Base-by-base conservation (phyloP, 179 eudicot genomes). In the Spergularia azorica region DNA sequence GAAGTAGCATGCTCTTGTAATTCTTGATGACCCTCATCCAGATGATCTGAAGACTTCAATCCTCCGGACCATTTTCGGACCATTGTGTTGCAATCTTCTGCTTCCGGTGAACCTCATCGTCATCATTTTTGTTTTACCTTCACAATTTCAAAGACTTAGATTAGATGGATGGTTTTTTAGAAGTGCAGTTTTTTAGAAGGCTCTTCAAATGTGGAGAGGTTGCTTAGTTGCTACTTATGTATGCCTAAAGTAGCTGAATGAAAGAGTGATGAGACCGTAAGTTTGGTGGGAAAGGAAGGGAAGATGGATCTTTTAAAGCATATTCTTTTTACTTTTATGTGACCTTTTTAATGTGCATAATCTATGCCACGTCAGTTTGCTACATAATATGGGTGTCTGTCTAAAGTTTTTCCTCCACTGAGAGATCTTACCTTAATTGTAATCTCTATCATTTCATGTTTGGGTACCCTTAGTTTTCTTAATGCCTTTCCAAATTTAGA, bases 261-360 rank as follows among this genome's bases (percentile, higher is more conserved):
- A 63, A 38, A 38, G 51, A 32, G 61, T 8, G 74, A 73, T 65
- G 43, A 38, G 41, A 36, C 55, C 46, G 26, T 65, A 48, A 8
- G 61, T 51, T 62, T 16, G 78, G 50, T 81, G 71, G 66, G 79
- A 67, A 56, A 39, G 75, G n/a, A 63, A 71, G 14, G 50, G n/a
- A 16, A 65, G 61, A 48, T 77, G 83, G 75, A 82, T 82, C 82
- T 82, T 52, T 32, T 20, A 18, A 26, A 78, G 84, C 81, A 79
- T 82, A 82, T 82, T 80, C 79, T 70, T 65, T 67, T 16, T 10
- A 17, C 78, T 77, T 71, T 72, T 65, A 41, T 63, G 41, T 65
- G 57, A 20, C 41, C 61, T 67, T 72, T 63, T 67, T 17, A 67
- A 6, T 68, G 16, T 65, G 55, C 72, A 54, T 56, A 32, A 75